Base-by-base conservation (phyloP, 805 yeast species). In the Grigorovia jiainica region DNA sequence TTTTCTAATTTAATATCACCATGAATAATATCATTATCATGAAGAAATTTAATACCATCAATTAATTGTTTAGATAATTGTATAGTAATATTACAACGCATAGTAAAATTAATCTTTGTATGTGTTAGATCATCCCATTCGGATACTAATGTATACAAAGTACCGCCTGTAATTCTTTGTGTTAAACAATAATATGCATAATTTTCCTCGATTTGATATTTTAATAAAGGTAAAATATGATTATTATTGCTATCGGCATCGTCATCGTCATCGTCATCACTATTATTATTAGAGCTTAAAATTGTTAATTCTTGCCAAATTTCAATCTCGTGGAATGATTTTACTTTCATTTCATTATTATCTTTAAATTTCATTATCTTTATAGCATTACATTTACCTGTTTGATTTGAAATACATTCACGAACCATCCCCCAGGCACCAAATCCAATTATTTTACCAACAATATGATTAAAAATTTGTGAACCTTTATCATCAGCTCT, bases 351-450 rank as follows among this genome's bases (percentile, higher is more conserved):
- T 46, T 61, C 63, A 18, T 68, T 71, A 61, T 67, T 70, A 49
- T 70, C 70, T 38, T 52, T 57, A 21, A 78, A 78, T 38, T 75
- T 71, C 6, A 76, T 73, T 34, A 76, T 71, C 57, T 83, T 83
- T 48, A 82, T 75, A 0, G 92, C 94, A 47, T 65, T 50, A 11
- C 67, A 66, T n/a, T 50, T 46, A 4, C 59, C 55, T 15, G 58
- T 58, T 16, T 51, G 34, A 13, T 58, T 58, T 34, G 61, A 62
- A 6, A 34, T 59, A 47, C 90, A 83, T 56, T 83, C 90, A 44
- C 95, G 66, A 9, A 87, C 81, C 23, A 80, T 72, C 9, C 95
- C 95, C 82, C 92, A 89, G 0, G 95, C 94, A 11, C 97, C 96
- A 56, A 75, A 76, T 1, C 95, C 95, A 47, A 87, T 79, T 9